A percentile compares a stretch with the other conserved stretches of the same genome.
phyloP scores from a whole-genome alignment of 495 filamentous ascomycete species.

The Pseudevernia furfuracea region DNA sequence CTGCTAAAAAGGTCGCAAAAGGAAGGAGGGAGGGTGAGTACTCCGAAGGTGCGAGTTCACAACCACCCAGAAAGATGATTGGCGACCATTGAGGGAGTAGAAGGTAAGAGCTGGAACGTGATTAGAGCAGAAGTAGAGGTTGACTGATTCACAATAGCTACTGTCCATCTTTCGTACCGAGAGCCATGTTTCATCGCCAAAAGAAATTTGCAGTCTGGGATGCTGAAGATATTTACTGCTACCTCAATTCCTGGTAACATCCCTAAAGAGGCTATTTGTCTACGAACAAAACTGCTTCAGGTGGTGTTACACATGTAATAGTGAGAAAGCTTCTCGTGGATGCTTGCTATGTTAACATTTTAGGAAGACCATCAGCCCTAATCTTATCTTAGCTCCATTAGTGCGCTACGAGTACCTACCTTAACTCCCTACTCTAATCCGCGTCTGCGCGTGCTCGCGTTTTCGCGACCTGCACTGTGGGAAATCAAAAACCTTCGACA shows the following conservation, averaged over 20 bases:
- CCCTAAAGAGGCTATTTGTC: neutral
- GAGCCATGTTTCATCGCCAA: neutral
- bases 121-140: too few species aligned
- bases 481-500: neutral
- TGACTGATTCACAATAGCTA: neutral
- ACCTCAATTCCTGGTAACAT: neutral
- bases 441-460: conserved; percentile 1
- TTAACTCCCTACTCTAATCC: too few species aligned
- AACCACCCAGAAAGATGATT: too few species aligned
- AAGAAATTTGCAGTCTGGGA: neutral
- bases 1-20: too few species aligned
- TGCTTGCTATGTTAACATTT: too few species aligned
- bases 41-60: too few species aligned
- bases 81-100: too few species aligned
- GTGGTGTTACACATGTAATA: neutral
- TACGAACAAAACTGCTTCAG: neutral
- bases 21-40: too few species aligned
- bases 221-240: neutral
- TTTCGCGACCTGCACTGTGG: neutral
- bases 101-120: too few species aligned
- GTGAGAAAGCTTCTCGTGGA: too few species aligned
- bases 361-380: neutral
- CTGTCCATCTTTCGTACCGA: neutral
- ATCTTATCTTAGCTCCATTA: neutral
- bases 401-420: neutral